Percentiles rank a stretch among this genome's conserved stretches.
Evolutionary conservation across 2,329 filamentous ascomycete species (phyloP).

Genomic region (Paecilomyces fulvus): DNA sequence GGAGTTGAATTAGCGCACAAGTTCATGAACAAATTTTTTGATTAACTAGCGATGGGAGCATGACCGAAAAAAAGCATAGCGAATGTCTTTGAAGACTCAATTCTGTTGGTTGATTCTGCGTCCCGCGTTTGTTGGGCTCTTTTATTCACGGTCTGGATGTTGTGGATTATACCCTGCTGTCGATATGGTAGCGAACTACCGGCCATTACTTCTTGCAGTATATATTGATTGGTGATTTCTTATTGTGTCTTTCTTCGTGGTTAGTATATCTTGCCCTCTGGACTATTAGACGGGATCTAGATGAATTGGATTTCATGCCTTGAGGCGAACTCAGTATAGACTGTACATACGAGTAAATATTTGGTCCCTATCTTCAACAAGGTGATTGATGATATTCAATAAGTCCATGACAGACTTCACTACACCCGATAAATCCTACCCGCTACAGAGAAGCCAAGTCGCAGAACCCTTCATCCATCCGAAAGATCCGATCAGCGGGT

Average conservation of each 20-base stretch:
- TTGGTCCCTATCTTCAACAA: neutral
- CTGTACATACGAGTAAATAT: neutral
- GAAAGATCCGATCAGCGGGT: too few relatives aligned
- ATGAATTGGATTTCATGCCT: neutral
- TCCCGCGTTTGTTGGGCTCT: neutral
- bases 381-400: neutral
- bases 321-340: neutral
- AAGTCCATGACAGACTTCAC: neutral
- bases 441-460: too few relatives aligned
- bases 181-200: neutral
- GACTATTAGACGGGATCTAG: neutral
- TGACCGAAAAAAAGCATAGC: neutral
- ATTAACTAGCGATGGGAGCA: neutral
- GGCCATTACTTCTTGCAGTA: neutral
- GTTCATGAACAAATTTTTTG: slow-evolving; percentile 41
- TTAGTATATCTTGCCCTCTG: neutral
- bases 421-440: too few relatives aligned
- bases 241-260: neutral
- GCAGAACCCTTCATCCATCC: too few relatives aligned
- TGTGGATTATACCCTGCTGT: neutral
- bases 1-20: slow-evolving; percentile 45
- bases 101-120: neutral
- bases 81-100: neutral
- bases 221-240: neutral
- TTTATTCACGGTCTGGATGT: neutral